phyloP scores from a whole-genome alignment of 2,329 filamentous ascomycete species.

The Botrytis porri region DNA sequence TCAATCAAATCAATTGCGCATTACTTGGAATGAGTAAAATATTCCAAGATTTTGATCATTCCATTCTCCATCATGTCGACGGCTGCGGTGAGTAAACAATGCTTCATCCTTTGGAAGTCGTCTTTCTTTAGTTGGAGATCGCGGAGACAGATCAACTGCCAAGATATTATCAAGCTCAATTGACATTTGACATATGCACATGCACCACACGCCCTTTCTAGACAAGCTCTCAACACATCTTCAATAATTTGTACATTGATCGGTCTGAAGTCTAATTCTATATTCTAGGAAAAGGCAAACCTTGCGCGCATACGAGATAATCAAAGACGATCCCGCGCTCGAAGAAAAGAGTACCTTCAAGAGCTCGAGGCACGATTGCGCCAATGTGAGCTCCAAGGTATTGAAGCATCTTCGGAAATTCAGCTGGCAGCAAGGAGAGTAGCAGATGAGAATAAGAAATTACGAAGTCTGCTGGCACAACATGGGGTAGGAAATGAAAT shows the following conservation, averaged over 20 bases:
- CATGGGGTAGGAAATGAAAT: conserved; percentile 57
- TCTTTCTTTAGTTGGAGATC: not conserved
- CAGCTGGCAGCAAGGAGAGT: conserved; percentile 67
- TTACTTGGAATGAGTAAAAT: not conserved
- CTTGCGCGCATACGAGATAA: conserved; percentile 69
- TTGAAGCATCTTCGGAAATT: conserved; percentile 68
- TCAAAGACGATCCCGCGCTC: conserved; percentile 70
- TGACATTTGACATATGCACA: not conserved
- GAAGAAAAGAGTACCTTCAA: conserved; percentile 69
- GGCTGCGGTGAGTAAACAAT: conserved; percentile 3
- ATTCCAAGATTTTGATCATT: not conserved
- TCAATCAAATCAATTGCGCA: conserved; percentile 2
- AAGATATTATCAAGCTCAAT: not conserved
- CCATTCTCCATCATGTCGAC: not conserved
- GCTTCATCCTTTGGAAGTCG: not conserved
- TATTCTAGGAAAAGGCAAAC: conserved; percentile 36
- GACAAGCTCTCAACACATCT: not conserved
- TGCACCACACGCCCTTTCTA: not conserved
- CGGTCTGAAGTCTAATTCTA: not conserved
- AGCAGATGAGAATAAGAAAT: conserved; percentile 64
- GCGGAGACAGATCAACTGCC: not conserved
- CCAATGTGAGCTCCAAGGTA: conserved; percentile 60
- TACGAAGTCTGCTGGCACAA: conserved; percentile 57
- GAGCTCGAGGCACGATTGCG: conserved; percentile 65
- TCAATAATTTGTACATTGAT: not conserved